phyloP scores from a whole-genome alignment of 1,284 basidiomycete genomes.

The Cystobasidium pallidum region DNA sequence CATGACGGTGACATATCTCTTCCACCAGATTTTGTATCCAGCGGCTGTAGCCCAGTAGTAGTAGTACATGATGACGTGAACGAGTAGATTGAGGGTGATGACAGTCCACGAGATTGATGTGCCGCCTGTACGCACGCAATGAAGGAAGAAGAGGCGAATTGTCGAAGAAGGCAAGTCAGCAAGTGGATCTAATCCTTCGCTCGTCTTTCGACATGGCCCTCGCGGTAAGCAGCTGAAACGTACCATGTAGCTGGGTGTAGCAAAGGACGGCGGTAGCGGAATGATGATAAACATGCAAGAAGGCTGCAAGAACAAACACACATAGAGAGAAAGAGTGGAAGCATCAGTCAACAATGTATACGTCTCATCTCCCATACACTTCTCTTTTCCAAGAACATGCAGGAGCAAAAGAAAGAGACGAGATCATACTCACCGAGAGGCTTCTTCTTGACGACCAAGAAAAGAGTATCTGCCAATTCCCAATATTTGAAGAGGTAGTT shows the following conservation, averaged over 20 bases:
- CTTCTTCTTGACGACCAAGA: slow-evolving; percentile 98
- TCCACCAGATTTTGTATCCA: slow-evolving; percentile 97
- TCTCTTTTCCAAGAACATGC: too few relatives aligned
- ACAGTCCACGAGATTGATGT: slow-evolving; percentile 96
- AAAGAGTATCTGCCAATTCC: slow-evolving; percentile 92
- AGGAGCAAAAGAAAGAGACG: neutral
- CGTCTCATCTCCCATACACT: too few relatives aligned
- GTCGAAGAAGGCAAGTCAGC: too few relatives aligned
- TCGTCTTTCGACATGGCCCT: too few relatives aligned
- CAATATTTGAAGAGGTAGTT: slow-evolving; percentile 95
- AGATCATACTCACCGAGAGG: slow-evolving; percentile 77
- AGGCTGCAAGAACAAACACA: slow-evolving; percentile 56
- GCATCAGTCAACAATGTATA: too few relatives aligned
- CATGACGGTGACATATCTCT: slow-evolving; percentile 91
- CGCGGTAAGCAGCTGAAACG: too few relatives aligned
- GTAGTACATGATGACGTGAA: slow-evolving; percentile 99
- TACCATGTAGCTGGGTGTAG: slow-evolving; percentile 84
- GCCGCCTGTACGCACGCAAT: slow-evolving; percentile 59
- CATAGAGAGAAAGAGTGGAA: too few relatives aligned
- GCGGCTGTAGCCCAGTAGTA: slow-evolving; percentile 97
- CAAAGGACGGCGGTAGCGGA: slow-evolving; percentile 96
- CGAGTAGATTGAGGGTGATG: slow-evolving; percentile 86
- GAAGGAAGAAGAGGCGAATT: neutral
- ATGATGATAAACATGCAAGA: slow-evolving; percentile 98
- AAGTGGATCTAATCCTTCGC: too few relatives aligned